phyloP scores from a whole-genome alignment of 176 grass and related monocot species.

The Otatea glauca region DNA sequence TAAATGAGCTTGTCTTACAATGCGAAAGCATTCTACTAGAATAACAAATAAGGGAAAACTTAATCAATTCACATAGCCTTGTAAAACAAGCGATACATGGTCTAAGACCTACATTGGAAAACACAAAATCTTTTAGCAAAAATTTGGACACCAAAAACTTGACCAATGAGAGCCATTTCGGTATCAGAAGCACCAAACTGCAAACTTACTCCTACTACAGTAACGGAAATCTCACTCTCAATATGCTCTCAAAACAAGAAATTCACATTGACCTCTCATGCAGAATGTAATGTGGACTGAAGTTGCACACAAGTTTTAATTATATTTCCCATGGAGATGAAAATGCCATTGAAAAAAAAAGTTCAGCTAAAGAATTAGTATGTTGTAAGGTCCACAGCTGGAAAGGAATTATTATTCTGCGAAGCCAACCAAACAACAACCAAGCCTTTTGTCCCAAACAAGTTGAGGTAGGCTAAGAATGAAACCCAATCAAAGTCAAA shows the following conservation, averaged over 20 bases:
- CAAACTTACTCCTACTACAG: not conserved
- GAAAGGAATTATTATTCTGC: not conserved
- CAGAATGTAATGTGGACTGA: not conserved
- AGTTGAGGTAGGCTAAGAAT: too few relatives aligned
- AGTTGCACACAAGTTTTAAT: not conserved
- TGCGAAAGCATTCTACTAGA: not conserved
- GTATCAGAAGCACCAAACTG: not conserved
- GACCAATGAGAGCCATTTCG: not conserved
- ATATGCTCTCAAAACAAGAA: not conserved
- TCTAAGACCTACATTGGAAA: constrained; percentile 11
- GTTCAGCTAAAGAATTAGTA: not conserved
- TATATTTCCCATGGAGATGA: not conserved
- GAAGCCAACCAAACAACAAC: too few relatives aligned
- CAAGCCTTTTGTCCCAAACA: too few relatives aligned
- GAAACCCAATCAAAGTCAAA: too few relatives aligned
- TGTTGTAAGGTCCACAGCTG: not conserved
- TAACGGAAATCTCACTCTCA: not conserved
- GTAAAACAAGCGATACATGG: not conserved
- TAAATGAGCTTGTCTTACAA: not conserved
- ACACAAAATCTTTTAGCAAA: not conserved
- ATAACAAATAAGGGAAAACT: constrained; percentile 8
- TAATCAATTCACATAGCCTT: not conserved
- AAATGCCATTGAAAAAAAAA: not conserved
- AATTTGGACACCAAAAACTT: not conserved
- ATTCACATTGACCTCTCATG: not conserved